Evolutionary conservation across 106 monocot genomes (phyloP), one percentile per base, ranked within the genome.

Genomic region (Apostasia shenzhenica): DNA sequence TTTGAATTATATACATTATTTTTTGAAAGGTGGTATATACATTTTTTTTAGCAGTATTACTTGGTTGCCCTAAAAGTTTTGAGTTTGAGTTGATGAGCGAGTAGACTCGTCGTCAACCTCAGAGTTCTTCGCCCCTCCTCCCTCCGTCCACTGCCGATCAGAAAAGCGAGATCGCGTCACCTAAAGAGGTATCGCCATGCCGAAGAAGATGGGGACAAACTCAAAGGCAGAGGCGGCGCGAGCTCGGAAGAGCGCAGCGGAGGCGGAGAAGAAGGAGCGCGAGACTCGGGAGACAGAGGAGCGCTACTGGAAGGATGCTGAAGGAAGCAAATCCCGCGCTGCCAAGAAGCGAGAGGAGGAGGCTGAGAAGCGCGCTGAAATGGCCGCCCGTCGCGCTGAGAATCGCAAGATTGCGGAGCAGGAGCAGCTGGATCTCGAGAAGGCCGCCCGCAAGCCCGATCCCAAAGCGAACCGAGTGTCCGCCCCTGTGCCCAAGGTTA

Each of bases 181-280:
- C 26, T 26, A 38, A 55, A 55, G 12, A 40, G 41, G 5, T 11
- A 38, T 40, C 59, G 11, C 61, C 66, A 89, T 86, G 89, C 95
- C 95, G 88, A 97, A 97, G 87, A 97, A 97, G 85, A 83, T 97
- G 92, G 89, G 92, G 43, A 55, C 72, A 49, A 97, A 97, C 81
- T 72, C 92, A 26, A 89, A 92, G 78, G 89, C 92, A 45, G 97
- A 92, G 76, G 89, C 80, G 46, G 84, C 89, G 41, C 86, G 92
- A 11, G 84, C 78, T 10, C 81, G 90, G 5, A 71, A 72, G 62
- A 69, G 78, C 76, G 80, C 82, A 1, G 52, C 75, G 51, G 90
- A 90, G 71, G 45, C 78, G 43, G 86, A 86, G 54, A 76, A 79
- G 64, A 77, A 81, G 67, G 81, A 83, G 14, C 71, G 59, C 26